Conservation (phyloP, 345 rosid genomes). For the Hibiscus tridactylites region DNA sequence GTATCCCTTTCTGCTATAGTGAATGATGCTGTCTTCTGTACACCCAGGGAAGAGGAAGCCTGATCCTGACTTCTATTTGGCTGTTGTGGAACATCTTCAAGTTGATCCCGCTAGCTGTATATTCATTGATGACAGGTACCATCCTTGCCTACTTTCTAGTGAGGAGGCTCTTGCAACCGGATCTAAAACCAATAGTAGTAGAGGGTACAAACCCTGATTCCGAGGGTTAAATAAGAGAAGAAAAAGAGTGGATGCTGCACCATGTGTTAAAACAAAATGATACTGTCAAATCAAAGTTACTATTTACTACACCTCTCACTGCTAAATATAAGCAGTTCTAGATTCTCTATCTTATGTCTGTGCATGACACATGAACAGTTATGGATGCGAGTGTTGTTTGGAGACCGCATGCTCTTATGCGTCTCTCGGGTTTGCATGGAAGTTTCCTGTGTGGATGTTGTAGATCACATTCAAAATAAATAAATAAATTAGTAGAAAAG, state of each 20-base stretch:
- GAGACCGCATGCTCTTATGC: background rate
- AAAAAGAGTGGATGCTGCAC: background rate
- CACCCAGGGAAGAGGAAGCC: constrained; percentile 88
- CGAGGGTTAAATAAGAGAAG: background rate
- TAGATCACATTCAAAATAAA: too few species aligned
- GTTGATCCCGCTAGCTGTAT: constrained; percentile 69
- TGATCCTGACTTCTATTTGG: constrained; percentile 58
- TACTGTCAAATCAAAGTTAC: too few species aligned
- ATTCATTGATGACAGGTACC: constrained; percentile 80
- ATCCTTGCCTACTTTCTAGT: background rate
- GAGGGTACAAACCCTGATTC: background rate
- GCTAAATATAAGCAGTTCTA: too few species aligned
- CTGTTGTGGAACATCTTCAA: constrained; percentile 47
- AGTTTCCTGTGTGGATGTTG: background rate
- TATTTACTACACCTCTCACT: too few species aligned
- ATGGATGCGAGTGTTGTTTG: background rate
- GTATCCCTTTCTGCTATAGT: background rate
- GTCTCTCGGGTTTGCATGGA: background rate
- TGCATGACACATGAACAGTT: background rate
- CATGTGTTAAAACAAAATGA: background rate
- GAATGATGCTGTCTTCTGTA: background rate
- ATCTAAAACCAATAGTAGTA: background rate
- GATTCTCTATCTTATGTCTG: too few species aligned
- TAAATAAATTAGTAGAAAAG: too few species aligned
- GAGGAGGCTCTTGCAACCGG: background rate